Base-by-base conservation (phyloP, 257 asterid species). In the Linaria vulgaris region DNA sequence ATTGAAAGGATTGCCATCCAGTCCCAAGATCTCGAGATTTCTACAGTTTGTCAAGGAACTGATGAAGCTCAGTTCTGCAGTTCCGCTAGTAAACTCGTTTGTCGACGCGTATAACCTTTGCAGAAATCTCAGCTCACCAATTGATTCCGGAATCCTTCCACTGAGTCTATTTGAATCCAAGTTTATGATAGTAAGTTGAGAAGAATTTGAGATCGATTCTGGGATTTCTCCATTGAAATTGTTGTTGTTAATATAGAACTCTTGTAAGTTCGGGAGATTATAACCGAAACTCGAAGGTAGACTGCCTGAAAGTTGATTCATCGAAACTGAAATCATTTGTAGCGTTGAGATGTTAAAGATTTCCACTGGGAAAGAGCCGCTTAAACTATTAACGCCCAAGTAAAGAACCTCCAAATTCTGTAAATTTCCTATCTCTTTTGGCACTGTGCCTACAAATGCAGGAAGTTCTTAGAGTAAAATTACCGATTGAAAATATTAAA, bases 121-220 rank as follows among this genome's bases (percentile, higher is more conserved):
- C 7, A 80, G 21, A 20, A 60, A 44, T 8, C 64, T 64, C 61
- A 80, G 38, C 50, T 67, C 24, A 1, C 76, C 80, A 1, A 80
- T 17, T 13, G 75, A 69, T 47, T 46, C 15, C 0, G 85, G 82
- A 54, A 80, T 34, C 19, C 24, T 27, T 44, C 80, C 80, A 1
- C 14, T 50, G n/a, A 79, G 57, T 0, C 23, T 14, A 56, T 77
- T 80, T 4, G 0, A 0, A 12, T 7, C 1, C 5, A 80, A 47
- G 9, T 12, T 21, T 4, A 77, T 0, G 3, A 4, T 0, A 8
- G 23, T 9, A 4, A 80, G 76, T 2, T 24, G 38, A 2, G 82
- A 76, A 30, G 55, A 62, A 64, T 79, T 79, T 23, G 79, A 65
- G 43, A 79, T 61, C 0, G 75, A 65, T n/a, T 30, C 17, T 1